phyloP scores from a whole-genome alignment of 768 basidiomycete species.

The Kwoniella dejecticola region DNA sequence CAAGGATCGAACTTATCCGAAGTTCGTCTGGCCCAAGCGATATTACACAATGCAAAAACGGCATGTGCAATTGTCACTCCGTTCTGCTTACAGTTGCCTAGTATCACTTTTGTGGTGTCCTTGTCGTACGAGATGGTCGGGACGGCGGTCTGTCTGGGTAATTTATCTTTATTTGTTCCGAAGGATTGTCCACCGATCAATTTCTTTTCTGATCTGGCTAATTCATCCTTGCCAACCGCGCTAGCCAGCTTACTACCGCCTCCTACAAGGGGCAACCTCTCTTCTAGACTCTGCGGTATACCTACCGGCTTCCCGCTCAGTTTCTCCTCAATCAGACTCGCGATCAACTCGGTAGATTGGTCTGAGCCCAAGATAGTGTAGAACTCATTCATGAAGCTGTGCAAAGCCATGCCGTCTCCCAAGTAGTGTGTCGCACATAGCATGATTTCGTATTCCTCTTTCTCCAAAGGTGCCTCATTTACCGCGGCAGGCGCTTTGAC shows the following conservation, averaged over 20 bases:
- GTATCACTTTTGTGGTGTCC: conserved; percentile 64
- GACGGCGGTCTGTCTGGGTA: conserved; percentile 62
- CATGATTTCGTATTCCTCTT: conserved; percentile 64
- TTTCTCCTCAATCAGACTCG: conserved; percentile 23
- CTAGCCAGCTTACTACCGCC: conserved; percentile 58
- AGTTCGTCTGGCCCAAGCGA: conserved; percentile 63
- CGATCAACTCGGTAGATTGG: conserved; percentile 25
- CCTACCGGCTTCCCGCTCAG: conserved; percentile 11
- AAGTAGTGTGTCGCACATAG: conserved; percentile 78
- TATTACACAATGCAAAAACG: conserved; percentile 72
- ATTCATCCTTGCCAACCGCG: conserved; percentile 64
- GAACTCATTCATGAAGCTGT: conserved; percentile 78
- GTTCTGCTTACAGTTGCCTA: conserved; percentile 70
- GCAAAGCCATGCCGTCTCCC: conserved; percentile 84
- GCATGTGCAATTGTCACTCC: conserved; percentile 75
- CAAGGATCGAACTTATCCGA: conserved; percentile 17
- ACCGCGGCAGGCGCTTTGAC: conserved; percentile 27
- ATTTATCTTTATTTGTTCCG: conserved; percentile 58
- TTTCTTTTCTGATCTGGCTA: conserved; percentile 62
- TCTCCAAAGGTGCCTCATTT: neutral
- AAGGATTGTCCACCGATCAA: conserved; percentile 75
- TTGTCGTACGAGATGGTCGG: conserved; percentile 67
- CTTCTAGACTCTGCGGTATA: conserved; percentile 62
- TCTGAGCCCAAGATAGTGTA: conserved; percentile 64
- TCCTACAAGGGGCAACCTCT: conserved; percentile 57